A percentile compares a stretch with the other conserved stretches of the same genome.
Conservation (phyloP, 2,329 filamentous ascomycete species). For the Xylaria sp. region DNA sequence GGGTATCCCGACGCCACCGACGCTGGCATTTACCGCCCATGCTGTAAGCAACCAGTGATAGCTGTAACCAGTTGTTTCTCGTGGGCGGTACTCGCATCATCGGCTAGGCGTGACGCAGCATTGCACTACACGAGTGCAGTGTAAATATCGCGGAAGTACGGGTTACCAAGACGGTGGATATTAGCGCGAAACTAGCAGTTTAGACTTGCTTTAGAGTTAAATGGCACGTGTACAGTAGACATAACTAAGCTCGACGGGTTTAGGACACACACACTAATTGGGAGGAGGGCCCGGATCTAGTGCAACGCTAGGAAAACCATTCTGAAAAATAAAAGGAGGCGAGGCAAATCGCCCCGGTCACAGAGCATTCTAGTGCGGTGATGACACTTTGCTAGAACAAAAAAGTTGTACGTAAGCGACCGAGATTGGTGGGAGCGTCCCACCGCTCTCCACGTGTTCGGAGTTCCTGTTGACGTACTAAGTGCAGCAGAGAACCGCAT, state of each 20-base stretch:
- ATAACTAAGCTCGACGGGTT: background rate
- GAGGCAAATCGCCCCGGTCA: slow-evolving; percentile 11
- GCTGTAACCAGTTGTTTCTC: background rate
- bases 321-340: background rate
- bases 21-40: no score
- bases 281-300: background rate
- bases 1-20: no score
- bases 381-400: no score
- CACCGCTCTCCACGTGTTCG: background rate
- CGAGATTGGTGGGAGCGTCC: no score
- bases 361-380: no score
- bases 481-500: background rate
- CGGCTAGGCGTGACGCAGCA: no score
- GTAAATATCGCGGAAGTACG: slow-evolving; percentile 1
- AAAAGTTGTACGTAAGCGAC: no score
- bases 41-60: no score
- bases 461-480: slow-evolving; percentile 1
- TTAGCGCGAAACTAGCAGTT: background rate
- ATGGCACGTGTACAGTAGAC: no score
- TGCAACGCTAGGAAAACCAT: background rate
- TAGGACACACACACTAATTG: background rate
- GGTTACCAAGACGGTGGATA: background rate
- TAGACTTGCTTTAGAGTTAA: background rate
- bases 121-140: no score
- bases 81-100: background rate